These are phyloP conservation scores for Coprinopsis marcescibilis DNA, from an alignment of 768 basidiomycete genomes.

Conservation along the genomic window DNA sequence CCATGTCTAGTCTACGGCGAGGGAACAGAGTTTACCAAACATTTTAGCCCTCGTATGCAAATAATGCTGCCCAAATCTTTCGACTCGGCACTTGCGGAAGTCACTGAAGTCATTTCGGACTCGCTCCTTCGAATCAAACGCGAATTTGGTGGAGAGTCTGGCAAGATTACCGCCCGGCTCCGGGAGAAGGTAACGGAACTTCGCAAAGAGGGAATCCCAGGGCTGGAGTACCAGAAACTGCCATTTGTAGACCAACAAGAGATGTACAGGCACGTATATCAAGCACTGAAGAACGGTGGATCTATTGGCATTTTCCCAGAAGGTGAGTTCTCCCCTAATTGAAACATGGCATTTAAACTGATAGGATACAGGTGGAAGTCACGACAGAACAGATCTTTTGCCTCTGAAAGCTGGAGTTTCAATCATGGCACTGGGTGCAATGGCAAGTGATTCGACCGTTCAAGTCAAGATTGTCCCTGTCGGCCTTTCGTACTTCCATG, in stretches of 20 bases:
- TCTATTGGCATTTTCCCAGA: slow-evolving; percentile 98
- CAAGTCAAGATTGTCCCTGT: slow-evolving; percentile 91
- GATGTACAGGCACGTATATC: slow-evolving; percentile 93
- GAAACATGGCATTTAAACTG: background rate
- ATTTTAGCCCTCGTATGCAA: slow-evolving; percentile 76
- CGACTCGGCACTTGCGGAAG: slow-evolving; percentile 73
- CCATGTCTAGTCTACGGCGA: slow-evolving; percentile 80
- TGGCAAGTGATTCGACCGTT: slow-evolving; percentile 83
- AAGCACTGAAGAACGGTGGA: slow-evolving; percentile 77
- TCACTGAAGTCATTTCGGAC: slow-evolving; percentile 85
- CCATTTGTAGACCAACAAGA: slow-evolving; percentile 91
- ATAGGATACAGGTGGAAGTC: slow-evolving; percentile 74
- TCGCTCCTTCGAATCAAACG: slow-evolving; percentile 79
- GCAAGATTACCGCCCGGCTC: slow-evolving; percentile 62
- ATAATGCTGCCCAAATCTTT: slow-evolving; percentile 81
- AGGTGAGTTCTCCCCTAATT: slow-evolving; percentile 43
- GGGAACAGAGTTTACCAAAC: slow-evolving; percentile 68
- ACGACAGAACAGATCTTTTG: slow-evolving; percentile 93
- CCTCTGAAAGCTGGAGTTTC: slow-evolving; percentile 97
- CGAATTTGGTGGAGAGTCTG: slow-evolving; percentile 80
- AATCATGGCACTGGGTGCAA: slow-evolving; percentile 96
- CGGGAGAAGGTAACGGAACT: slow-evolving; percentile 64
- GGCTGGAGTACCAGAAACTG: slow-evolving; percentile 75
- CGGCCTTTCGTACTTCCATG: slow-evolving; percentile 69
- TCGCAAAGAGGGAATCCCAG: slow-evolving; percentile 46